Evolutionary conservation across 192 early-diverging fungal genomes (phyloP).

Genomic region (Coemansia sp.): DNA sequence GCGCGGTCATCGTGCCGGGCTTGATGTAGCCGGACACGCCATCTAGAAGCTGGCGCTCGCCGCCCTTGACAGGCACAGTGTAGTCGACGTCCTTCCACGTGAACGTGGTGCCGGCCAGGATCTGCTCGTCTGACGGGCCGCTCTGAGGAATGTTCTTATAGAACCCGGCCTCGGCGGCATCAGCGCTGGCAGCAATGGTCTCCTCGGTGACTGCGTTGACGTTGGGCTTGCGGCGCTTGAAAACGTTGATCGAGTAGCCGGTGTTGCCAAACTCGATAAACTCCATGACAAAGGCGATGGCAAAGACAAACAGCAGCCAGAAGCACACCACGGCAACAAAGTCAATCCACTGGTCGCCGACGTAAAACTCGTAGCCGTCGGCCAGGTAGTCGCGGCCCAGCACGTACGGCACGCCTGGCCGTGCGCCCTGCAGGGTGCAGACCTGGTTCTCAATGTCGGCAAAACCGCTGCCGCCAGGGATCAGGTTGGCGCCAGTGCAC

Average conservation of each 20-base stretch:
- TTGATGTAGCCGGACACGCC: constrained; percentile 70
- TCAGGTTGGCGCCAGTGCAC: constrained; percentile 35
- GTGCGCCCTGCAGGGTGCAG: constrained; percentile 68
- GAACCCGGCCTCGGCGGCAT: constrained; percentile 13
- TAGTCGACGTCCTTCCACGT: constrained; percentile 69
- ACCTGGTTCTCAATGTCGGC: constrained; percentile 54
- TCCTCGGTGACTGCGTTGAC: constrained; percentile 20
- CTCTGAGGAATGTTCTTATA: constrained; percentile 10
- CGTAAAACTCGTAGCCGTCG: constrained; percentile 59
- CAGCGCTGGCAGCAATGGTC: constrained; percentile 1
- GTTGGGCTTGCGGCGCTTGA: constrained; percentile 46
- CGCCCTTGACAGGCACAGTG: constrained; percentile 58
- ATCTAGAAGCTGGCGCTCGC: constrained; percentile 61
- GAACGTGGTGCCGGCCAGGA: constrained; percentile 60
- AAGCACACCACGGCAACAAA: constrained; percentile 60
- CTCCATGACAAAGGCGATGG: constrained; percentile 59
- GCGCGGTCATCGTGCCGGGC: constrained; percentile 77
- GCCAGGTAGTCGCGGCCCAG: constrained; percentile 64
- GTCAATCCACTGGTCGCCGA: constrained; percentile 61
- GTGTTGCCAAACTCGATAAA: constrained; percentile 63
- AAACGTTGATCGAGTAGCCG: constrained; percentile 58
- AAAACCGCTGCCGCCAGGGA: constrained; percentile 59
- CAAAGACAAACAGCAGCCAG: constrained; percentile 40
- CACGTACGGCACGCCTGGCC: constrained; percentile 59
- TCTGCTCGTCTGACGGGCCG: constrained; percentile 53